These are phyloP conservation scores for Wallacemonas collosoma DNA, from an alignment of 208 protist species.

Conservation along the genomic window DNA sequence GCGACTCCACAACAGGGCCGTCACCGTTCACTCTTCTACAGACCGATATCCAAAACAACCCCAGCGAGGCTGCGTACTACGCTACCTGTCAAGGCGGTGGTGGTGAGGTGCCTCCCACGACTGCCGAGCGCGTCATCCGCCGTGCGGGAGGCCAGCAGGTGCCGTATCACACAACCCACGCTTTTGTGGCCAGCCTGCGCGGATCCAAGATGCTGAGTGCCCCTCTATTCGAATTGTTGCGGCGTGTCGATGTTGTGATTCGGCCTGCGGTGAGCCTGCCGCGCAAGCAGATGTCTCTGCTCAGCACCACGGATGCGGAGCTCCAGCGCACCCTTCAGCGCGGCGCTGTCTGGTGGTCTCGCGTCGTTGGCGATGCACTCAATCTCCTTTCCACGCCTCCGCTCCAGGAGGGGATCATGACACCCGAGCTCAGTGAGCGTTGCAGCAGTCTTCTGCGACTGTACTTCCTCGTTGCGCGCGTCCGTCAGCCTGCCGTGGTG, in stretches of 20 bases:
- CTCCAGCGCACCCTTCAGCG: constrained; percentile 23
- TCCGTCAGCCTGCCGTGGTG: constrained; percentile 37
- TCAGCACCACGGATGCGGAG: constrained; percentile 4
- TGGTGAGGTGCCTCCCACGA: constrained; percentile 9
- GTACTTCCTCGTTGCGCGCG: constrained; percentile 78
- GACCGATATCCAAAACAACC: background rate
- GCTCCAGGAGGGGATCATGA: background rate
- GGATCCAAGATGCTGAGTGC: constrained; percentile 33
- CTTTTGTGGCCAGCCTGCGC: constrained; percentile 46
- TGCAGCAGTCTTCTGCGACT: constrained; percentile 58
- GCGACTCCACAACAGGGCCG: constrained; percentile 3
- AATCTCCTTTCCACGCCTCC: constrained; percentile 1
- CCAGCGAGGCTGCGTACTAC: background rate
- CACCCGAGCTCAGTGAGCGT: constrained; percentile 47
- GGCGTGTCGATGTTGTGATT: constrained; percentile 69
- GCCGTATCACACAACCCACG: constrained; percentile 37
- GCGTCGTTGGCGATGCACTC: constrained; percentile 24
- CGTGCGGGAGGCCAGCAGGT: constrained; percentile 66
- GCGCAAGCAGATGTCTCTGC: constrained; percentile 25
- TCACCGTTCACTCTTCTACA: background rate
- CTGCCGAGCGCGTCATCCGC: constrained; percentile 40
- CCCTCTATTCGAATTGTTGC: constrained; percentile 62
- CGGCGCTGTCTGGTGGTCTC: constrained; percentile 39
- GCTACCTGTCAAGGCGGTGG: too few species aligned
- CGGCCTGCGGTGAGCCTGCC: constrained; percentile 28